Base-by-base conservation (phyloP, 306 rosid species). In the Macrotyloma uniflorum region DNA sequence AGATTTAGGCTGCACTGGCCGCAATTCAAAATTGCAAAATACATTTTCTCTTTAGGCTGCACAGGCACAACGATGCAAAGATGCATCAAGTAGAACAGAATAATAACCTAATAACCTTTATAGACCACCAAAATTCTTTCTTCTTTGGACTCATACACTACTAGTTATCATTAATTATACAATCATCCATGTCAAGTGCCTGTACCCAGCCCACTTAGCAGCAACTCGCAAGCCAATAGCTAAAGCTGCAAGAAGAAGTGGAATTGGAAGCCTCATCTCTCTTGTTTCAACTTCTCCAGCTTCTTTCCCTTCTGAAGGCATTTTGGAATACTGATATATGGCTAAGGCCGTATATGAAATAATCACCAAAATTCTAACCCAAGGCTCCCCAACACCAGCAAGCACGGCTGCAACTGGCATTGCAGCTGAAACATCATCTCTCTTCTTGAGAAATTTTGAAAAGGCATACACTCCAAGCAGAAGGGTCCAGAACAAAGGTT, bases 151-250 rank as follows among this genome's bases (percentile, higher is more conserved):
- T 20, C 53, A 8, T 30, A 20, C 61, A 38, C 16, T 58, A 23
- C 16, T 5, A 22, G 10, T 22, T 59, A 36, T 15, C 26, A 1
- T 54, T 28, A 15, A 62, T 90, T 84, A 92, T 15, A 81, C 93
- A 62, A 86, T 85, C 96, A 88, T 92, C 98, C 98, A 95, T 50
- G 96, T 91, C 86, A 92, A 86, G 88, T 95, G 98, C 62, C 97
- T 85, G 70, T 95, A 86, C 16, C 98, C 96, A 7, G 93, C 96
- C 98, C 98, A 95, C 47, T 87, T 91, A n/a, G 96, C 97, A 49
- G 97, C 98, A 49, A 87, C 49, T 46, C 65, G 91, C 65, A 91
- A 84, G 66, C 99, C 97, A 22, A 91, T 93, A n/a, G 98, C 93
- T 28, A 92, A 87, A 68, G 91, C 96, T 22, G 85, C 86, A 40